phyloP scores from a whole-genome alignment of 2,329 filamentous ascomycete genomes.

The Xylariaceae sp. region DNA sequence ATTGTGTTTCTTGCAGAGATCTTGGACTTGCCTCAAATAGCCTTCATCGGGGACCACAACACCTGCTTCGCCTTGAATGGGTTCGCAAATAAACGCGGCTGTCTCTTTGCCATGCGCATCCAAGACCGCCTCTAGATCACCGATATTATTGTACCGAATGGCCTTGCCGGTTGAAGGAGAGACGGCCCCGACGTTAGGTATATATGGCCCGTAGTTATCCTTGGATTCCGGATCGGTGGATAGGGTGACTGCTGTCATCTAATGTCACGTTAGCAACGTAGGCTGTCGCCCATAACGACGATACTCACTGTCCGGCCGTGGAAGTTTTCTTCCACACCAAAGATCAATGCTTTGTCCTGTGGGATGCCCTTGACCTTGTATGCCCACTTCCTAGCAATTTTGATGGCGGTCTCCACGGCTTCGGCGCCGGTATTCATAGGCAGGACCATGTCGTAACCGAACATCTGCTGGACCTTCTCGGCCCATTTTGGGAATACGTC shows the following conservation, averaged over 20 bases:
- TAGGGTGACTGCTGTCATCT: constrained; percentile 94
- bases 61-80: constrained; percentile 95
- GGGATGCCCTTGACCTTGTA: constrained; percentile 94
- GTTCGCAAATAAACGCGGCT: constrained; percentile 91
- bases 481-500: constrained; percentile 97
- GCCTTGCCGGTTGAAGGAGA: constrained; percentile 72
- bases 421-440: constrained; percentile 98
- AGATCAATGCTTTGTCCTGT: constrained; percentile 77
- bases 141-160: constrained; percentile 83
- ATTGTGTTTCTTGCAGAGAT: constrained; percentile 91
- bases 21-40: constrained; percentile 78
- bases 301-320: constrained; percentile 79
- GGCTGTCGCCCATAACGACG: background rate
- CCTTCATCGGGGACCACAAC: constrained; percentile 91
- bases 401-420: constrained; percentile 92
- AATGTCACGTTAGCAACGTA: constrained; percentile 15
- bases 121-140: constrained; percentile 75
- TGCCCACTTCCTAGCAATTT: constrained; percentile 95
- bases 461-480: constrained; percentile 82
- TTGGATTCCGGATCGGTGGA: constrained; percentile 94
- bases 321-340: constrained; percentile 89
- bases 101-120: constrained; percentile 79
- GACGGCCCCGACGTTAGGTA: constrained; percentile 79
- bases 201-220: constrained; percentile 94
- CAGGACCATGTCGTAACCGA: constrained; percentile 96